These are phyloP conservation scores for Gryganskiella cystojenkinii DNA, from an alignment of 192 early-diverging fungal species.

Conservation along the genomic window DNA sequence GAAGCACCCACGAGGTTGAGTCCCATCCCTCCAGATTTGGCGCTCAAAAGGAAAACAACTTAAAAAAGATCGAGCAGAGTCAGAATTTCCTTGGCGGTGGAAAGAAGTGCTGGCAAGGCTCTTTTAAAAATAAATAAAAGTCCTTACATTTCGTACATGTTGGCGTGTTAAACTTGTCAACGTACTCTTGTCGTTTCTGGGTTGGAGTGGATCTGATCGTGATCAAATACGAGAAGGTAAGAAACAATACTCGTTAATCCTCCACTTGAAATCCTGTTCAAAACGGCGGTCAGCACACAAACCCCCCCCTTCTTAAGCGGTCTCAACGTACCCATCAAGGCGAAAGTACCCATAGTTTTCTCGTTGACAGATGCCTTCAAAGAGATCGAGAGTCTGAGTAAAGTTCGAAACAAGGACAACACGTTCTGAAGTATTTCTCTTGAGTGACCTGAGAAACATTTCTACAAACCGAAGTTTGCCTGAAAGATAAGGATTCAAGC, in stretches of 20 bases:
- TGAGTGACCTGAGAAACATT: constrained; percentile 18
- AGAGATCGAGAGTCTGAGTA: constrained; percentile 69
- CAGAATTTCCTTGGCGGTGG: not conserved
- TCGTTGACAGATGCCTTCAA: constrained; percentile 56
- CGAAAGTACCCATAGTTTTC: constrained; percentile 53
- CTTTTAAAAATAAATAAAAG: no score
- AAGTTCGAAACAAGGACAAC: constrained; percentile 78
- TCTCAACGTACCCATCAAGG: constrained; percentile 64
- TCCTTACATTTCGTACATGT: constrained; percentile 43
- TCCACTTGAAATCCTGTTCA: no score
- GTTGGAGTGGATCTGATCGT: constrained; percentile 19
- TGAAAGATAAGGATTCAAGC: no score
- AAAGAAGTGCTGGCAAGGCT: no score
- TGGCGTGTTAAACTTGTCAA: constrained; percentile 61
- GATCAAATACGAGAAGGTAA: not conserved
- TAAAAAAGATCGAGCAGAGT: not conserved
- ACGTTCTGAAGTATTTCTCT: constrained; percentile 54
- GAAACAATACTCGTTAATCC: no score
- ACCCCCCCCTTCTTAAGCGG: no score
- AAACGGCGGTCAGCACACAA: not conserved
- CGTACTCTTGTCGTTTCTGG: constrained; percentile 54
- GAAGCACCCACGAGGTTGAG: constrained; percentile 70
- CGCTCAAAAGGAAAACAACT: constrained; percentile 64
- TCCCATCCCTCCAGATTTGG: constrained; percentile 70
- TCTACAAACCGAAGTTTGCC: constrained; percentile 39